Percentiles rank a stretch among this genome's conserved stretches.
Conservation (phyloP, 257 asterid species). For the Forsythia viridissima region DNA sequence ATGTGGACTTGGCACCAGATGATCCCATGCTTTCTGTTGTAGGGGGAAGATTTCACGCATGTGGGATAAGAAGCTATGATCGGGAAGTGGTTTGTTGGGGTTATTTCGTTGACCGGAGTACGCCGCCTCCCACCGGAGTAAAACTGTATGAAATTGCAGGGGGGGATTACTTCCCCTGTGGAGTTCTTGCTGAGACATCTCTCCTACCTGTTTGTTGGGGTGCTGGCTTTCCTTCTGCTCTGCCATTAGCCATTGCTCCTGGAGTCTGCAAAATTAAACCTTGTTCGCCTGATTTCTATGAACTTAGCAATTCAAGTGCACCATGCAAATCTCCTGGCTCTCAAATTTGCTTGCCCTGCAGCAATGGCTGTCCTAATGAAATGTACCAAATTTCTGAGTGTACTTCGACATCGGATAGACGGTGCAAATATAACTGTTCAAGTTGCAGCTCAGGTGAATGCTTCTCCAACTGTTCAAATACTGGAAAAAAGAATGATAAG, state of each 20-base stretch:
- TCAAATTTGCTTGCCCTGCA: constrained; percentile 76
- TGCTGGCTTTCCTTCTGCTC: constrained; percentile 61
- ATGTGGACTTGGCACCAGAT: constrained; percentile 50
- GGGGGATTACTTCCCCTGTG: constrained; percentile 89
- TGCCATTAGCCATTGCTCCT: constrained; percentile 74
- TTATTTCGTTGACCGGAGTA: constrained; percentile 55
- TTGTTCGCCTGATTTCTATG: constrained; percentile 58
- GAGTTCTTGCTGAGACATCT: constrained; percentile 64
- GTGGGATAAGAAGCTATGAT: constrained; percentile 73
- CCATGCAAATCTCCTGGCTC: constrained; percentile 65
- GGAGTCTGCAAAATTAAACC: constrained; percentile 57
- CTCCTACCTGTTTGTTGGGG: constrained; percentile 90
- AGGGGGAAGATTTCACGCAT: constrained; percentile 81
- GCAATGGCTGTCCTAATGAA: constrained; percentile 65
- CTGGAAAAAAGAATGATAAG: constrained; percentile 37
- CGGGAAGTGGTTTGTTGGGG: constrained; percentile 88
- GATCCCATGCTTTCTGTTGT: constrained; percentile 71
- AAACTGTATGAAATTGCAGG: constrained; percentile 78
- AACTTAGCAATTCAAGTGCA: constrained; percentile 47
- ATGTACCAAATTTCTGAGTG: constrained; percentile 62
- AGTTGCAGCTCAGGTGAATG: constrained; percentile 67
- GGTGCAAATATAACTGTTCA: constrained; percentile 71
- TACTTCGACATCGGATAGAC: constrained; percentile 50
- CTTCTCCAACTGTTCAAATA: constrained; percentile 50
- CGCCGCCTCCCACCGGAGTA: constrained; percentile 70